Evolutionary conservation across 2,329 filamentous ascomycete genomes (phyloP), one percentile per base, ranked within the genome.

Genomic region (Sporothrix curviconia): DNA sequence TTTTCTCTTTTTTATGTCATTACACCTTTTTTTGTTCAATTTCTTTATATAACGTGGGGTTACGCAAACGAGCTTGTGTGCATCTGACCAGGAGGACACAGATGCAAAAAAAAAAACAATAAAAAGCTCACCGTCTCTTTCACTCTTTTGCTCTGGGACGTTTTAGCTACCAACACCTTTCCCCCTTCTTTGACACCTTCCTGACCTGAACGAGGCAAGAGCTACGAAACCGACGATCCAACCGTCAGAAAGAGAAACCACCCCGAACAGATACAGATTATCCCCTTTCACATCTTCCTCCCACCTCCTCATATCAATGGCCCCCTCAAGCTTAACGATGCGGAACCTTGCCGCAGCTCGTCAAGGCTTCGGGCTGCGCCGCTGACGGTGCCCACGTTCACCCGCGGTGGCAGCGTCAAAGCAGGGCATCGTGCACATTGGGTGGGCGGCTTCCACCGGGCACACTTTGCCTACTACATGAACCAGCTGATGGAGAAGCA

Each of bases 381-480:
- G 32, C 65, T 75, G 60, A 66, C 68, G 60, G 64, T 74, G 40
- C 76, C 75, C 4, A 72, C 67, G 58, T 79, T 79, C 65, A 66
- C 69, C 51, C 76, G 78, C 60, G 63, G 63, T 60, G 36, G 39
- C 12, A 69, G 67, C 39, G 70, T 79, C 61, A 79, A n/a, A 78
- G 70, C 76, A 80, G 65, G 78, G 78, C 37, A 79, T 80, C 54
- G 78, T 80, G 46, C 78, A 80, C 67, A 68, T 80, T 57, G 78
- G 78, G 77, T 80, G 12, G 78, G 78, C 60, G 78, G 78, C 65
- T 80, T 80, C 70, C 78, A 80, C 71, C 70, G 78, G 62, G 76
- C 78, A 22, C 78, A 80, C 58, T 64, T 80, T 66, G 78, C 78
- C 19, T 76, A 79, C 62, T 80, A 80, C 64, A 64, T 80, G 56